Percentiles rank a stretch among this genome's conserved stretches.
Evolutionary conservation across 1,284 basidiomycete species (phyloP).

Genomic region (Ganoderma lucidum): DNA sequence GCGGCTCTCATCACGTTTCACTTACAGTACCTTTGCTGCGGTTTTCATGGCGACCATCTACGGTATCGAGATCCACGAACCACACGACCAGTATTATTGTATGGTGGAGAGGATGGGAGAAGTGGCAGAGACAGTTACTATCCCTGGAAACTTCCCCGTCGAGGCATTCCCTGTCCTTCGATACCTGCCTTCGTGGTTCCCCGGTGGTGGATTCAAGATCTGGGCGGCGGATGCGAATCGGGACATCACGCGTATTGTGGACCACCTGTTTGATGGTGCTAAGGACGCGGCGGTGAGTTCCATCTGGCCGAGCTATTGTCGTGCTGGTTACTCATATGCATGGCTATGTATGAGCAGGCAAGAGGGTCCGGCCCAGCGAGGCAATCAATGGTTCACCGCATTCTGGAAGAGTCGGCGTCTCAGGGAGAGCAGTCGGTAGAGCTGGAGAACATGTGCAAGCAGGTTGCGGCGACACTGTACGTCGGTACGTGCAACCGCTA

Average conservation of each 20-base stretch:
- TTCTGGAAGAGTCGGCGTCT: constrained; percentile 6
- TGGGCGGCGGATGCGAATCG: constrained; percentile 20
- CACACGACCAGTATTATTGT: constrained; percentile 31
- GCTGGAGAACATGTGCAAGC: neutral
- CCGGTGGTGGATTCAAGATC: constrained; percentile 22
- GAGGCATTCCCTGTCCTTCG: constrained; percentile 27
- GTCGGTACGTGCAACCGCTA: constrained; percentile 15
- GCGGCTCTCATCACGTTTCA: no score
- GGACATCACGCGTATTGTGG: constrained; percentile 17
- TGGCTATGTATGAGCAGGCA: no score
- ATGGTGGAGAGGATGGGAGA: constrained; percentile 20
- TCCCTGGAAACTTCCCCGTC: constrained; percentile 25
- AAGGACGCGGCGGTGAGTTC: constrained; percentile 16
- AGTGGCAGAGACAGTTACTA: constrained; percentile 22
- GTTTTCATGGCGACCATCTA: constrained; percentile 43
- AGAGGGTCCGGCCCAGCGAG: no score
- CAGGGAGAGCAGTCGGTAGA: constrained; percentile 14
- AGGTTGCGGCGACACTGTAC: constrained; percentile 26
- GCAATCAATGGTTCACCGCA: constrained; percentile 11
- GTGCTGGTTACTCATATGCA: neutral
- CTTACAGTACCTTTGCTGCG: constrained; percentile 39
- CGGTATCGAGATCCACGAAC: constrained; percentile 40
- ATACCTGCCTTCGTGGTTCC: constrained; percentile 26
- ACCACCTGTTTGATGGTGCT: constrained; percentile 22
- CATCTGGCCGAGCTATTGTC: neutral